Evolutionary conservation across 179 eudicot genomes (phyloP).

Genomic region (Beta macrorhiza): DNA sequence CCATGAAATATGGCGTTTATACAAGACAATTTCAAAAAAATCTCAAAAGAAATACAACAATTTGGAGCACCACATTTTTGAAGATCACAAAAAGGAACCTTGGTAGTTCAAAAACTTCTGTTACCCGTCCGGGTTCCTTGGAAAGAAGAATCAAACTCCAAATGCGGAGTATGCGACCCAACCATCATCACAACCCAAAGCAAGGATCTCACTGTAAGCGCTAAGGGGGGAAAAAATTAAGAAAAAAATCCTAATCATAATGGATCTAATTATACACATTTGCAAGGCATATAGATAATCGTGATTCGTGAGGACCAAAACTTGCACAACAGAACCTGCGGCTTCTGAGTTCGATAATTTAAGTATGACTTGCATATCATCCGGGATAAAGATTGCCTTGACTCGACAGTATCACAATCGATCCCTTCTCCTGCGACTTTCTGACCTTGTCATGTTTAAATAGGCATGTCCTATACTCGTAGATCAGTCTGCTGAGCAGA

Average conservation of each 20-base stretch:
- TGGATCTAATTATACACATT: conserved; percentile 29
- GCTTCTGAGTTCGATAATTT: conserved; percentile 15
- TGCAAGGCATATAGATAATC: conserved; percentile 24
- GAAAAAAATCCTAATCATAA: conserved; percentile 24
- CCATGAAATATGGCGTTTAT: conserved; percentile 3
- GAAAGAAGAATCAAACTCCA: conserved; percentile 26
- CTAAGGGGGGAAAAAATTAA: conserved; percentile 10
- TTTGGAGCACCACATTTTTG: conserved; percentile 5
- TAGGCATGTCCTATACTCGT: conserved; percentile 15
- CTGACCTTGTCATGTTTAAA: conserved; percentile 15
- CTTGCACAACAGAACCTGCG: conserved; percentile 10
- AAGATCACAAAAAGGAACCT: conserved; percentile 15
- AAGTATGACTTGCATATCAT: conserved; percentile 10
- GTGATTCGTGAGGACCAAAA: conserved; percentile 16
- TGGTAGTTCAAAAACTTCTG: conserved; percentile 20
- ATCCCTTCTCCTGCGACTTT: conserved; percentile 1
- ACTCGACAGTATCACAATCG: background rate
- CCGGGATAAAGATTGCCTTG: background rate
- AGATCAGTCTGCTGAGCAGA: conserved; percentile 21
- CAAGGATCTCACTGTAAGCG: conserved; percentile 23
- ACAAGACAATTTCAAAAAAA: conserved; percentile 7
- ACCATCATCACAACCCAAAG: conserved; percentile 18
- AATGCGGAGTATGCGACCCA: conserved; percentile 10
- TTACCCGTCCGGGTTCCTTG: conserved; percentile 17
- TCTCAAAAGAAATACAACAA: conserved; percentile 28